These are phyloP conservation scores for Megacollybia marginata DNA, from an alignment of 768 basidiomycete species.

Conservation along the genomic window DNA sequence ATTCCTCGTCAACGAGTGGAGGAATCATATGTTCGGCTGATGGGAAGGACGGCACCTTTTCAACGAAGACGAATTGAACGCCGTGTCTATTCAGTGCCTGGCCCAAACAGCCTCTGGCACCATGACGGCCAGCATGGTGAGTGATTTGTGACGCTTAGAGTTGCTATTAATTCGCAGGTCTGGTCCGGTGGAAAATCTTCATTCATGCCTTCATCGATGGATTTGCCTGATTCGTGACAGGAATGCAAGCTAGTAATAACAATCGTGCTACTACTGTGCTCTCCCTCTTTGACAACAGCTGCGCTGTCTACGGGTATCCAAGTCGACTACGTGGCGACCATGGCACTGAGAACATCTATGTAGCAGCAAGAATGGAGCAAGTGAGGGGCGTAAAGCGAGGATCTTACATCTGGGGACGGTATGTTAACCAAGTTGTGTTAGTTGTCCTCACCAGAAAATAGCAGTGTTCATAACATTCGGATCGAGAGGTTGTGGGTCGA, in stretches of 20 bases:
- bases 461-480: not conserved
- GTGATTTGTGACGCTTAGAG: not conserved
- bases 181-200: constrained; percentile 21
- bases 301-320: constrained; percentile 17
- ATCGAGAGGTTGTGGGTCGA: not conserved
- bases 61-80: constrained; percentile 6
- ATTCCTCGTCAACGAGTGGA: constrained; percentile 12
- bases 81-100: constrained; percentile 23
- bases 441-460: not conserved
- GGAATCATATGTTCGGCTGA: constrained; percentile 11
- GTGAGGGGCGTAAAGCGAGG: constrained; percentile 5
- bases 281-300: constrained; percentile 17
- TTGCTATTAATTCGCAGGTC: constrained; percentile 5
- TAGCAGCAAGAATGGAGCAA: constrained; percentile 11
- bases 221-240: constrained; percentile 12
- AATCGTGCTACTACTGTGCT: constrained; percentile 26
- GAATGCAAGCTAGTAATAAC: constrained; percentile 22
- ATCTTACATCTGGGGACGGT: constrained; percentile 15
- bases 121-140: constrained; percentile 30
- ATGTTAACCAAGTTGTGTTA: not conserved
- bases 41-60: constrained; percentile 15
- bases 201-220: constrained; percentile 26
- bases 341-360: constrained; percentile 22
- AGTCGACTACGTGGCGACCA: constrained; percentile 22
- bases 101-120: constrained; percentile 30